Evolutionary conservation across 306 rosid species (phyloP).

Genomic region (Alnus glutinosa): DNA sequence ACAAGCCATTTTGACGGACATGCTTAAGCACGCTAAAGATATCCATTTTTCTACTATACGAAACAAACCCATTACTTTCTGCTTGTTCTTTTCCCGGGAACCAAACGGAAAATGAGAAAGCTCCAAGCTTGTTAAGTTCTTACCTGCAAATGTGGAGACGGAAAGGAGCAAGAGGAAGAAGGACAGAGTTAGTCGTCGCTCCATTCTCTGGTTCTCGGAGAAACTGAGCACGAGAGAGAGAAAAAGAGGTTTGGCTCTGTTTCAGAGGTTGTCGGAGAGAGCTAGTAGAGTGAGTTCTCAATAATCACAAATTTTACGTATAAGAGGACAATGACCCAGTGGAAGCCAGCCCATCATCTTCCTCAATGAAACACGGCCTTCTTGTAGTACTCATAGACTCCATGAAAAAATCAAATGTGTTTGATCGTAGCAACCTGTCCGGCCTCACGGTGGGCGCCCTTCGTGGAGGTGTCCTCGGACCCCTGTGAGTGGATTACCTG

Average conservation of each 20-base stretch:
- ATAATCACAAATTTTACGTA: too few species aligned
- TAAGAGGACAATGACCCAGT: too few species aligned
- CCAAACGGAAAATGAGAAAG: not conserved
- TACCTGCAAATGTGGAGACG: conserved; percentile 48
- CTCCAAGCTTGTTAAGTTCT: not conserved
- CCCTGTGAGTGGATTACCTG: too few species aligned
- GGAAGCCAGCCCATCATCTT: too few species aligned
- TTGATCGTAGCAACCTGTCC: too few species aligned
- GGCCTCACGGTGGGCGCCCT: too few species aligned
- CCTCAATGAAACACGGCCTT: too few species aligned
- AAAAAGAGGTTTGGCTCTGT: not conserved
- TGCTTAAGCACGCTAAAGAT: not conserved
- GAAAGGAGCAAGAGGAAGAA: conserved; percentile 29
- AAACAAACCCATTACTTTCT: not conserved
- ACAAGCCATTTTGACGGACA: not conserved
- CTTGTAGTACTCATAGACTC: too few species aligned
- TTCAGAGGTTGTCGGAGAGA: conserved; percentile 10
- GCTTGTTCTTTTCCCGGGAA: not conserved
- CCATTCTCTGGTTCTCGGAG: conserved; percentile 44
- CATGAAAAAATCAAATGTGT: too few species aligned
- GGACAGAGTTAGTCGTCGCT: conserved; percentile 22
- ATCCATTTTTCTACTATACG: not conserved
- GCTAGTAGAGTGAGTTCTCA: conserved; percentile 1
- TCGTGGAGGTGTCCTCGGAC: too few species aligned
- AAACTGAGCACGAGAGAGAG: conserved; percentile 34